Percentiles rank a stretch among this genome's conserved stretches.
Conservation (phyloP, 805 yeast species). For the Wickerhamiella lipophila region DNA sequence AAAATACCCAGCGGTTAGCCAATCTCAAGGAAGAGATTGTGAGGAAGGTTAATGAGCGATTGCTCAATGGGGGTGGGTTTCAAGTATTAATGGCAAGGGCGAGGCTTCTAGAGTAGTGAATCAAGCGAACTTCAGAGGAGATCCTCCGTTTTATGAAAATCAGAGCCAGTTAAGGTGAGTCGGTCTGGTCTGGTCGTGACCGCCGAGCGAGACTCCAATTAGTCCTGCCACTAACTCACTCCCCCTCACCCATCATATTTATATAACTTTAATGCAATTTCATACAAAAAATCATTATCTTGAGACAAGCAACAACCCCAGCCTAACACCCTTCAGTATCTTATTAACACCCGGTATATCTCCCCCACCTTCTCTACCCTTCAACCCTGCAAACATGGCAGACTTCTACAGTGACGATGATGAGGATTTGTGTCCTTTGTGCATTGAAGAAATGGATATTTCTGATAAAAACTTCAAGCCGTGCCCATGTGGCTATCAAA, state of each 20-base stretch:
- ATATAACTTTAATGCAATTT: no score
- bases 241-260: no score
- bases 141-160: no score
- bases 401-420: conserved; percentile 43
- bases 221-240: no score
- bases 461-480: conserved; percentile 95
- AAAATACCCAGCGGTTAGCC: background rate
- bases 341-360: background rate
- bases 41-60: background rate
- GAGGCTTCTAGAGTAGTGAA: background rate
- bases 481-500: conserved; percentile 99
- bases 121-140: no score
- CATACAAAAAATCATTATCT: background rate
- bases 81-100: background rate
- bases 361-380: background rate
- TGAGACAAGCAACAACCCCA: background rate
- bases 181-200: no score
- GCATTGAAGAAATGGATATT: conserved; percentile 96
- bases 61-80: background rate
- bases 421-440: conserved; percentile 75
- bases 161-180: no score
- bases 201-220: no score
- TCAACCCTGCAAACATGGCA: conserved; percentile 3
- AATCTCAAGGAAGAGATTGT: background rate
- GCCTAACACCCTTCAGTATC: no score